phyloP scores from a whole-genome alignment of 2,329 filamentous ascomycete species.

The Tolypocladium ovalisporum region DNA sequence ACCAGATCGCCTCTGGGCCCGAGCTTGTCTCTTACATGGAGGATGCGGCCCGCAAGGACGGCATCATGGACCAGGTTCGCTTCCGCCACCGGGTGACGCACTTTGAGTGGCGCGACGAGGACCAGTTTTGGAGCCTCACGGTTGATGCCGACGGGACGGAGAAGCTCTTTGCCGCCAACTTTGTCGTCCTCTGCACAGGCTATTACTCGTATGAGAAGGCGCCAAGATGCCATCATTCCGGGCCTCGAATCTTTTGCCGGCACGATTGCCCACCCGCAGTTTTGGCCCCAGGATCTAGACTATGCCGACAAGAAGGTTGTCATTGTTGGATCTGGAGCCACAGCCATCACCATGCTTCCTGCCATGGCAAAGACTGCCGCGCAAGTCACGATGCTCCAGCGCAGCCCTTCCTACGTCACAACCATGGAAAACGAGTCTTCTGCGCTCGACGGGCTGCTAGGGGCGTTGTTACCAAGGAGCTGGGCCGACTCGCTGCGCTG shows the following conservation, averaged over 20 bases:
- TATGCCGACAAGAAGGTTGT: constrained; percentile 57
- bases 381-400: constrained; percentile 69
- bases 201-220: constrained; percentile 66
- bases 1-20: constrained; percentile 38
- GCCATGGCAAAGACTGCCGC: constrained; percentile 52
- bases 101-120: constrained; percentile 41
- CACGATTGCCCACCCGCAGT: constrained; percentile 57
- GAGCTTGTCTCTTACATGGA: constrained; percentile 44
- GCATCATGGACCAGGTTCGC: constrained; percentile 43
- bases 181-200: constrained; percentile 48
- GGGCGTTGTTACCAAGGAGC: constrained; percentile 32
- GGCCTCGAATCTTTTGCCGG: constrained; percentile 58
- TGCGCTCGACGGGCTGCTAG: constrained; percentile 23
- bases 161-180: constrained; percentile 31
- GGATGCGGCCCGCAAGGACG: constrained; percentile 36
- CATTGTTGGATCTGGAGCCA: constrained; percentile 69
- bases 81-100: constrained; percentile 36
- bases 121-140: constrained; percentile 44
- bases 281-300: constrained; percentile 62
- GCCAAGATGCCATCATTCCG: constrained; percentile 48
- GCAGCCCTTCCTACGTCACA: constrained; percentile 62
- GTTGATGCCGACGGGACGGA: constrained; percentile 21
- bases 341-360: constrained; percentile 67
- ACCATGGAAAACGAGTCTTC: constrained; percentile 35
- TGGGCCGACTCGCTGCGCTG: constrained; percentile 36